Base-by-base conservation (phyloP, 176 grass and related monocot species). In the Triticum monococcum region DNA sequence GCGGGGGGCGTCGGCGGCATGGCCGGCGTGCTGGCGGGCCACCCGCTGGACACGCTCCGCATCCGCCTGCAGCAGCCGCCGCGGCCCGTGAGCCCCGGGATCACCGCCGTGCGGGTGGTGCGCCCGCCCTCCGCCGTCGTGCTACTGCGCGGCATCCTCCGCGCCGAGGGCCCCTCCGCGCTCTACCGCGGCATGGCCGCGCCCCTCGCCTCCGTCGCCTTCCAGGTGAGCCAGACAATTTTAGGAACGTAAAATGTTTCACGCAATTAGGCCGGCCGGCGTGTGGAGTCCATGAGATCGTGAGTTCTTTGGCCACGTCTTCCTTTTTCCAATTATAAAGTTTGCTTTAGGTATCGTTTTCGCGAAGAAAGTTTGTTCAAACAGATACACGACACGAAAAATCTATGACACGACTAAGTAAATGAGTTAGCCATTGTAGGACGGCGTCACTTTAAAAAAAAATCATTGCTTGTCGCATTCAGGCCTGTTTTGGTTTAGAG, bases 141-240 rank as follows among this genome's bases (percentile, higher is more conserved):
- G 12, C 79, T 96, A 23, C 92, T 99, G 13, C 90, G 92, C 22
- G 86, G 89, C 68, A 96, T 99, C 85, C 67, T 96, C 71, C 78
- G 80, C 25, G 81, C 94, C 43, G 94, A 98, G 92, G 97, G 97
- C 18, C 92, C 97, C 35, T 45, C 82, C 14, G 94, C 93, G 38
- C 97, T 99, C 86, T 99, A 99, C 89, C 97, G 97, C 37, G 97
- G 97, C 90, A 99, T 99, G 94, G 89, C 33, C 28, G 94, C 97
- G 61, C 97, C 97, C 1, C 97, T 99, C 64, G 90, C 94, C 2
- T 91, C 92, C 84, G 90, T 99, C 87, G 77, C 94, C 14, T 89
- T 99, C 86, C 97, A 99, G 94, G 97, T 85, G 28, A 77, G 83
- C 38, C 0, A 17, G 12, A 24, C 38, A 22, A 38, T 26, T 73